A percentile compares a stretch with the other conserved stretches of the same genome.
Conservation (phyloP, 2,329 filamentous ascomycete genomes). For the Fusarium newnesense region DNA sequence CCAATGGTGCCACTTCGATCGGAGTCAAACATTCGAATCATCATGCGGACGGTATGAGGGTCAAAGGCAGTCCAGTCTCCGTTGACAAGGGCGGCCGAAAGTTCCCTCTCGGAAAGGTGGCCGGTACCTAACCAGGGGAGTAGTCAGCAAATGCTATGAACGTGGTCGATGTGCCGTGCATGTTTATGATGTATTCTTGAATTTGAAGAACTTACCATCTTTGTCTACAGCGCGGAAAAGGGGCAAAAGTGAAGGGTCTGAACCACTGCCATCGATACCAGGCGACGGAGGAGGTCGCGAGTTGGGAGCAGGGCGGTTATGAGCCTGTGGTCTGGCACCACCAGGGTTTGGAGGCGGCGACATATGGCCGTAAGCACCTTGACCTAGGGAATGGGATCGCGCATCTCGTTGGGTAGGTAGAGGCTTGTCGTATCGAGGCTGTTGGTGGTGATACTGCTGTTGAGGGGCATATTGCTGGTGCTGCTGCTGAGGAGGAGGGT, state of each 20-base stretch:
- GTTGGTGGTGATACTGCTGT: slow-evolving; percentile 37
- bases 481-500: slow-evolving; percentile 50
- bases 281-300: slow-evolving; percentile 75
- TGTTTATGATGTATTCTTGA: not conserved
- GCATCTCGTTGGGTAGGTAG: slow-evolving; percentile 50
- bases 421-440: slow-evolving; percentile 61
- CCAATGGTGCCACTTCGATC: slow-evolving; percentile 89
- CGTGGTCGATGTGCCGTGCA: not conserved
- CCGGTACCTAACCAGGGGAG: slow-evolving; percentile 68
- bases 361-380: slow-evolving; percentile 56
- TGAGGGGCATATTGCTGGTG: slow-evolving; percentile 15
- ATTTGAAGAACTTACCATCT: slow-evolving; percentile 65
- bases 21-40: slow-evolving; percentile 99
- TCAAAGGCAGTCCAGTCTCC: slow-evolving; percentile 97
- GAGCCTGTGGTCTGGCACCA: slow-evolving; percentile 54
- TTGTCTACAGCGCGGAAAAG: slow-evolving; percentile 94
- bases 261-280: slow-evolving; percentile 58
- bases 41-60: slow-evolving; percentile 93
- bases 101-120: slow-evolving; percentile 84
- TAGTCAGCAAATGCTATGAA: slow-evolving; percentile 8
- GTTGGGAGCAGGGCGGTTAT: slow-evolving; percentile 64
- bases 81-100: slow-evolving; percentile 91
- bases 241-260: slow-evolving; percentile 72
- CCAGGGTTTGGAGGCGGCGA: slow-evolving; percentile 61
- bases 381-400: slow-evolving; percentile 39